Base-by-base conservation (phyloP, 139 green algal genomes). In the Tetradesmus obliquus region DNA sequence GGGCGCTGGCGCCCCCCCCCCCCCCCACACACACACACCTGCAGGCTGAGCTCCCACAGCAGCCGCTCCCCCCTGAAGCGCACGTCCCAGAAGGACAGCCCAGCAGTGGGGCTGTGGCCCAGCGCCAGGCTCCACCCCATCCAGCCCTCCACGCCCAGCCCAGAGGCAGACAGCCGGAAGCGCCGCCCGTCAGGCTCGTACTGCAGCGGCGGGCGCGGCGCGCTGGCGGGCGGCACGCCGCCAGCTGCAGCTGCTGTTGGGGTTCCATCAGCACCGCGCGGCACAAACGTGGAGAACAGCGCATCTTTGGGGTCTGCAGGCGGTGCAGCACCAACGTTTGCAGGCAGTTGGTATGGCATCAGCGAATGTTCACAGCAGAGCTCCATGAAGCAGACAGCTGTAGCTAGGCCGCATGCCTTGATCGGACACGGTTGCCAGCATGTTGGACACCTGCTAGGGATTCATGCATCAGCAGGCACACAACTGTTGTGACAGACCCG, bases 51-150 rank as follows among this genome's bases (percentile, higher is more conserved):
- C 17, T 91, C 88, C 4, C 72, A 91, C 17, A 79, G 17, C 15
- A 91, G 58, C 5, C 88, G 82, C 57, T 91, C 74, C 15, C 88
- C 88, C 60, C 15, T 53, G 76, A 91, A 91, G 17, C 79, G 80
- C 5, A 91, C 84, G 55, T 91, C 88, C 88, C 88, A 91, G 76
- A 86, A 86, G 79, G 54, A 72, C 54, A 91, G 71, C 54, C 88
- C 88, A 6, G 71, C 66, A 8, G 79, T 87, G 24, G 88, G 88
- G 19, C 7, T 80, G 88, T 91, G 88, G 1, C 88, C 88, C 22
- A 91, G 17, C 6, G 7, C 55, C 3, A 91, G 60, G 5, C 54
- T 82, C 88, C 88, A 91, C 9, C 88, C 88, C 88, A 91, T 87
- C 88, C 88, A 91, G 5, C 53, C 12, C 10, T 66, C 86, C 55